Evolutionary conservation across 2,329 filamentous ascomycete genomes (phyloP), one percentile per base, ranked within the genome.

Genomic region (Davidsoniella eucalypti): DNA sequence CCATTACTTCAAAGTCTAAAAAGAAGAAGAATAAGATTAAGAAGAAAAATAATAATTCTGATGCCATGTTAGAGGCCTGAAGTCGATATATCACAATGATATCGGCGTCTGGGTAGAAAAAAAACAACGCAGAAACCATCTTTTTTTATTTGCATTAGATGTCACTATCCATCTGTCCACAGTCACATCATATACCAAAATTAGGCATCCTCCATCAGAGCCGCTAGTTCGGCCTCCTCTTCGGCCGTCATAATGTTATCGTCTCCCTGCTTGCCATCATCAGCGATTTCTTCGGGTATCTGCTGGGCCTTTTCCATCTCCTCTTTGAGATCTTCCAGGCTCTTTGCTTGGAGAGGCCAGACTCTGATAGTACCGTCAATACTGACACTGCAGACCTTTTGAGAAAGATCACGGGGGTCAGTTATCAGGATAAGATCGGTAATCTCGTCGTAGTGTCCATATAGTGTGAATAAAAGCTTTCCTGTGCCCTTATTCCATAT

Each of bases 391-490:
- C 85, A 78, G 9, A 94, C 67, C 54, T 69, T 69, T 17, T 67
- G 69, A 4, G 60, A 58, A 5, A 53, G 56, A 3, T 63, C 64
- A 17, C 58, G 55, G 0, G 58, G 54, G 51, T 65, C 66, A 23
- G 65, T 62, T 25, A 87, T 62, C 46, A 93, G 61, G 1, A 82
- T 69, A 41, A 96, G 65, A 36, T 82, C 86, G 1, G 87, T 95
- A 12, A 98, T 82, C 64, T 96, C 92, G 60, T 98, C 87, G 60
- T 78, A 96, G 66, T 98, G 92, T 0, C 92, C 92, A 37, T 77
- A 73, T 54, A 90, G 80, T 6, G 75, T 74, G 62, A 84, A 84
- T 60, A 82, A 75, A 29, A 93, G 68, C 61, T 82, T 78, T 4
- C 85, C 86, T 7, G 78, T 81, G 54, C 78, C 61, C 44, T 74